A percentile compares a stretch with the other conserved stretches of the same genome.
Evolutionary conservation across 2,329 filamentous ascomycete species (phyloP).

Genomic region (Penicillium palitans): DNA sequence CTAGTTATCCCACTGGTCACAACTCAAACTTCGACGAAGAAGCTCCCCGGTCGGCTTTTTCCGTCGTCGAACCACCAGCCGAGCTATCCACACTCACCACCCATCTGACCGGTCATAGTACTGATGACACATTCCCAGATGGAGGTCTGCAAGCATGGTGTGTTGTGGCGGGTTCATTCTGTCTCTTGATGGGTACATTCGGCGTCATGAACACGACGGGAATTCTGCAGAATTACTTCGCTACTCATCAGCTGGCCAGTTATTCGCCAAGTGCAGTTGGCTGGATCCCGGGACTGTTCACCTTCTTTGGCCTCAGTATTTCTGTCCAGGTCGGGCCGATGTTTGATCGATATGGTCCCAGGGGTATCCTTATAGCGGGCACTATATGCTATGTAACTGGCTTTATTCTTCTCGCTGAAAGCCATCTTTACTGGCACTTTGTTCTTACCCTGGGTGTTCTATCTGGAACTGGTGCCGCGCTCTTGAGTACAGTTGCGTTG

Average conservation of each 20-base stretch:
- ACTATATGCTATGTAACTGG: slow-evolving; percentile 41
- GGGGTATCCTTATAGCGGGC: slow-evolving; percentile 43
- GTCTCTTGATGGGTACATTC: slow-evolving; percentile 42
- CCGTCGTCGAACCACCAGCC: slow-evolving; percentile 21
- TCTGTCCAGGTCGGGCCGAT: slow-evolving; percentile 53
- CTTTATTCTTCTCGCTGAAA: slow-evolving; percentile 51
- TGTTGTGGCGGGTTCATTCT: slow-evolving; percentile 40
- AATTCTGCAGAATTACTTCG: slow-evolving; percentile 51
- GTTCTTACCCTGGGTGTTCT: slow-evolving; percentile 44
- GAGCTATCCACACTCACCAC: slow-evolving; percentile 22
- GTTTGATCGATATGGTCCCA: slow-evolving; percentile 53
- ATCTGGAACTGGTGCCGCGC: slow-evolving; percentile 38
- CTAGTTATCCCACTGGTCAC: background rate
- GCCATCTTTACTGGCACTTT: slow-evolving; percentile 52
- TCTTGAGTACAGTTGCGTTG: slow-evolving; percentile 42
- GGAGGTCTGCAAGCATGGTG: slow-evolving; percentile 40
- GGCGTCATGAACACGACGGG: slow-evolving; percentile 55
- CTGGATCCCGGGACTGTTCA: slow-evolving; percentile 53
- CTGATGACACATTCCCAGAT: slow-evolving; percentile 32
- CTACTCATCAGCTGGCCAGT: slow-evolving; percentile 45
- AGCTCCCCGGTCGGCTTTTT: slow-evolving; percentile 21
- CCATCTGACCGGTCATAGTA: slow-evolving; percentile 20
- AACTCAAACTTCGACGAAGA: slow-evolving; percentile 12
- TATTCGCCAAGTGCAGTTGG: slow-evolving; percentile 50
- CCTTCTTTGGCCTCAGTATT: slow-evolving; percentile 47